Percentiles rank a stretch among this genome's conserved stretches.
Evolutionary conservation across 2,329 filamentous ascomycete genomes (phyloP).

Genomic region (Trichoderma guizhouense): DNA sequence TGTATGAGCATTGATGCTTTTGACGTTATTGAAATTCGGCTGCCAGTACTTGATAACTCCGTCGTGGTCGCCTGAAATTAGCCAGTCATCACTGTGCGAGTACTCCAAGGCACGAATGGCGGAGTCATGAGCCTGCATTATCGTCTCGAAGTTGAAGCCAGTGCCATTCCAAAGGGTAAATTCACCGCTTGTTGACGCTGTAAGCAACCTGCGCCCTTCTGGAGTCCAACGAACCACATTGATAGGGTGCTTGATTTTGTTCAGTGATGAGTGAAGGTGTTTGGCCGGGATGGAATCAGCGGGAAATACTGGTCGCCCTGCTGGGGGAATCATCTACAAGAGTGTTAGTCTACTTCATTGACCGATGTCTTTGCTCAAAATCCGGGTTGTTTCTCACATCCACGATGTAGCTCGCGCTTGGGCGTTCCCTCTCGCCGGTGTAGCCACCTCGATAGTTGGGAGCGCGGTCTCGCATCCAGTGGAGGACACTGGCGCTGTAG

Average conservation of each 20-base stretch:
- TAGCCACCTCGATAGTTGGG: constrained; percentile 67
- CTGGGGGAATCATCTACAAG: constrained; percentile 76
- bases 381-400: constrained; percentile 53
- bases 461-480: constrained; percentile 82
- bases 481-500: constrained; percentile 83
- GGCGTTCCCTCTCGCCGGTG: constrained; percentile 74
- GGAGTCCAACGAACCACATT: constrained; percentile 98
- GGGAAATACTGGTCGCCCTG: constrained; percentile 68
- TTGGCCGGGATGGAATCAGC: constrained; percentile 91
- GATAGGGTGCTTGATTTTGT: constrained; percentile 96
- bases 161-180: constrained; percentile 99
- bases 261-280: constrained; percentile 94
- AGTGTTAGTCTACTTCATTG: constrained; percentile 22
- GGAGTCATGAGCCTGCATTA: constrained; percentile 95
- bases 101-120: constrained; percentile 81
- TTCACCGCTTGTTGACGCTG: constrained; percentile 92
- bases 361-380: neutral
- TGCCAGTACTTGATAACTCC: constrained; percentile 98
- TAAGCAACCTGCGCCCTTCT: constrained; percentile 85
- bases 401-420: constrained; percentile 83
- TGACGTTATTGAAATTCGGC: constrained; percentile 98
- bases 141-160: constrained; percentile 98
- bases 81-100: constrained; percentile 95
- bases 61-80: constrained; percentile 92
- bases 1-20: constrained; percentile 85